phyloP scores from a whole-genome alignment of 176 grass and related monocot genomes.

The Stipa capillata region DNA sequence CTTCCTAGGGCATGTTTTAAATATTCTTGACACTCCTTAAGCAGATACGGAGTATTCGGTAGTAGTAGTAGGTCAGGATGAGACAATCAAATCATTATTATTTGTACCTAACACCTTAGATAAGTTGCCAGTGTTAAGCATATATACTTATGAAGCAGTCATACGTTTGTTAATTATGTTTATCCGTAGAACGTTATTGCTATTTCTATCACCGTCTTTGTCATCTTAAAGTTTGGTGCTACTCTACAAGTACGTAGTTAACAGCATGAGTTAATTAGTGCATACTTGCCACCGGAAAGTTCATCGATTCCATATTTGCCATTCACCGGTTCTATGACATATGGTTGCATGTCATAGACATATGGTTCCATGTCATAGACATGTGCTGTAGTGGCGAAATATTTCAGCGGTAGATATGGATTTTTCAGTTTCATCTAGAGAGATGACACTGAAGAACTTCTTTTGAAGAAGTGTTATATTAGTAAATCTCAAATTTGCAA shows the following conservation, averaged over 20 bases:
- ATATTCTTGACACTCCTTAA: neutral
- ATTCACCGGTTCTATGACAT: too few relatives aligned
- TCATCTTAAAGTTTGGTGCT: neutral
- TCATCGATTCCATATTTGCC: too few relatives aligned
- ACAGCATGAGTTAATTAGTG: neutral
- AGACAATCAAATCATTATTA: neutral
- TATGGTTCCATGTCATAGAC: too few relatives aligned
- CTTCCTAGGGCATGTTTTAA: too few relatives aligned
- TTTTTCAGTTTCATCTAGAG: too few relatives aligned
- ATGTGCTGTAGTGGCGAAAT: too few relatives aligned
- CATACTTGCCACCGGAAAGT: too few relatives aligned
- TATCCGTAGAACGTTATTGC: neutral
- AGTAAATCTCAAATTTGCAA: neutral
- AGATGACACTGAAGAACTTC: neutral
- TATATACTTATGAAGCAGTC: neutral
- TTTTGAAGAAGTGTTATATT: too few relatives aligned
- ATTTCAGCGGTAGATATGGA: too few relatives aligned
- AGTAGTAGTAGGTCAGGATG: neutral
- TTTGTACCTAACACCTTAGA: neutral
- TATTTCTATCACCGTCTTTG: neutral
- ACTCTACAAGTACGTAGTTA: neutral
- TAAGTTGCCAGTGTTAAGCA: neutral
- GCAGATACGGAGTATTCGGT: neutral
- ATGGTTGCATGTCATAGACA: too few relatives aligned
- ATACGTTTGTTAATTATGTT: neutral